A percentile compares a stretch with the other conserved stretches of the same genome.
phyloP scores from a whole-genome alignment of 169 alveolate genomes.

The Cystoisospora suis region DNA sequence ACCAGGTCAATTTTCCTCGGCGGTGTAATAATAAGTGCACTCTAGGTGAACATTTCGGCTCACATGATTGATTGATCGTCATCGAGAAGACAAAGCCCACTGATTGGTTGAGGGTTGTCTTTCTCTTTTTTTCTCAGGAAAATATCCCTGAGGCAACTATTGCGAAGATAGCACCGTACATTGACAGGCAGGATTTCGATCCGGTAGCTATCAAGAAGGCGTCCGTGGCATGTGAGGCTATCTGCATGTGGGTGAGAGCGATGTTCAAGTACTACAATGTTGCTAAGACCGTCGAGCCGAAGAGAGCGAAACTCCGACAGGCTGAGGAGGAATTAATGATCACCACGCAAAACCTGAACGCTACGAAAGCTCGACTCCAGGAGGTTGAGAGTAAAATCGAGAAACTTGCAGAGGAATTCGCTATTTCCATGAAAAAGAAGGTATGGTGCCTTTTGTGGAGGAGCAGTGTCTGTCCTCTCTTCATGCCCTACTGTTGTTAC shows the following conservation, averaged over 20 bases:
- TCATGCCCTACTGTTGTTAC: too few relatives aligned
- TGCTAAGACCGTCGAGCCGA: slow-evolving; percentile 90
- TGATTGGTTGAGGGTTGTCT: neutral
- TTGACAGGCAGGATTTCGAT: slow-evolving; percentile 81
- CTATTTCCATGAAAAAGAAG: slow-evolving; percentile 86
- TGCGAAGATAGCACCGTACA: slow-evolving; percentile 91
- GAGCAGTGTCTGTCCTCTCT: too few relatives aligned
- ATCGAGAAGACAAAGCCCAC: neutral
- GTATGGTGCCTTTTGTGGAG: too few relatives aligned
- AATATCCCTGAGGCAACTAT: slow-evolving; percentile 93
- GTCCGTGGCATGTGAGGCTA: slow-evolving; percentile 89
- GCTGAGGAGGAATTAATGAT: slow-evolving; percentile 91
- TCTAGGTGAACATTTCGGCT: too few relatives aligned
- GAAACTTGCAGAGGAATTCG: slow-evolving; percentile 86
- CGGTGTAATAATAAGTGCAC: too few relatives aligned
- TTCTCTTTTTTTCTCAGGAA: slow-evolving; percentile 86
- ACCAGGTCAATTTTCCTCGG: too few relatives aligned
- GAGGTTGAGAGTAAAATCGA: slow-evolving; percentile 88
- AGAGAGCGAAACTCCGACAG: slow-evolving; percentile 89
- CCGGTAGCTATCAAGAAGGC: slow-evolving; percentile 87
- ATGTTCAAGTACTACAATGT: slow-evolving; percentile 91
- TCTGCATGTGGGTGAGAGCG: slow-evolving; percentile 94
- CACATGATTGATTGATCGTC: too few relatives aligned
- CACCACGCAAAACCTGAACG: slow-evolving; percentile 86
- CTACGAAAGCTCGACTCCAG: slow-evolving; percentile 86